A percentile compares a stretch with the other conserved stretches of the same genome.
phyloP scores from a whole-genome alignment of 495 filamentous ascomycete genomes.

The Aspergillus egyptiacus region DNA sequence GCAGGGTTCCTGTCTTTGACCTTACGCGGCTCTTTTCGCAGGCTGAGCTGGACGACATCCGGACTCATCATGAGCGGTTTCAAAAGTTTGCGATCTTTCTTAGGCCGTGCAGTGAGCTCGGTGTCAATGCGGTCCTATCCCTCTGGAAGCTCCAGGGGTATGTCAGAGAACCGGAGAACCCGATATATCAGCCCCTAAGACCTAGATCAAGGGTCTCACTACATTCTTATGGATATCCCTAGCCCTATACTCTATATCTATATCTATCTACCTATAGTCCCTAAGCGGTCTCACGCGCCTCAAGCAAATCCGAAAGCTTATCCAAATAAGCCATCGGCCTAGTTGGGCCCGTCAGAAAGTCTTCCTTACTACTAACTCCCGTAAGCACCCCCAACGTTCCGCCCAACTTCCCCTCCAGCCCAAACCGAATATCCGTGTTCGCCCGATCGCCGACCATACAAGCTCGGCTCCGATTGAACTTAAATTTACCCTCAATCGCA shows the following conservation, averaged over 20 bases:
- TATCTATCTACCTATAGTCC: neutral
- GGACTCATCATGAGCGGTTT: constrained; percentile 21
- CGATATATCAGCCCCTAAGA: no score
- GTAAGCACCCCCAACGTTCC: constrained; percentile 90
- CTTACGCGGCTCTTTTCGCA: constrained; percentile 33
- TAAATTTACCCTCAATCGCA: constrained; percentile 91
- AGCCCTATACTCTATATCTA: neutral
- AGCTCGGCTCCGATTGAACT: constrained; percentile 72
- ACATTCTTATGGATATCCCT: constrained; percentile 4
- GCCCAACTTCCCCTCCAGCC: constrained; percentile 81
- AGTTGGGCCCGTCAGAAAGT: constrained; percentile 66
- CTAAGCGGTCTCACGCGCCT: constrained; percentile 15
- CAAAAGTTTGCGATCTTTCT: constrained; percentile 30
- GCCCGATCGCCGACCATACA: constrained; percentile 97
- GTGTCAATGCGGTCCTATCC: constrained; percentile 46
- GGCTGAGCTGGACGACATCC: constrained; percentile 27
- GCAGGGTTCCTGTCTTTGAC: constrained; percentile 42
- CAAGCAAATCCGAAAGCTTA: constrained; percentile 69
- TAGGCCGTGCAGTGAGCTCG: constrained; percentile 30
- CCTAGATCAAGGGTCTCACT: constrained; percentile 11
- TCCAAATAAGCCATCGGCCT: constrained; percentile 77
- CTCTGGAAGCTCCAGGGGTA: constrained; percentile 68
- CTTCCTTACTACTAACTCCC: constrained; percentile 74
- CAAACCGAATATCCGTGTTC: constrained; percentile 95
- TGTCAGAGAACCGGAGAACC: constrained; percentile 20